Base-by-base conservation (phyloP, 2,329 filamentous ascomycete species). In the Tolypocladium ophioglossoides region DNA sequence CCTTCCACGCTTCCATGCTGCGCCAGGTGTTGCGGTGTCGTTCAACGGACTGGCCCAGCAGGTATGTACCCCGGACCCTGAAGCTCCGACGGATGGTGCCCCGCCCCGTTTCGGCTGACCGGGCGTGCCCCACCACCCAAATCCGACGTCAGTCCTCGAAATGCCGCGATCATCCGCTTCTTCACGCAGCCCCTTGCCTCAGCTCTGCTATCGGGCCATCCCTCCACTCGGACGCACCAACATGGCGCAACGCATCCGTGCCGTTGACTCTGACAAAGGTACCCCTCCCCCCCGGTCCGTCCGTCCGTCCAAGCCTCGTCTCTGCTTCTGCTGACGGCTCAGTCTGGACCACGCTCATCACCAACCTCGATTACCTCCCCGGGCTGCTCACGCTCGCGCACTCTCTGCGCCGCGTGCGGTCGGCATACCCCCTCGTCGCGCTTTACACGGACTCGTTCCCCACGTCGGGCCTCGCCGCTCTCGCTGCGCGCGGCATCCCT, bases 341-440 rank as follows among this genome's bases (percentile, higher is more conserved):
- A 57, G 89, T 94, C 67, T 96, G 89, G 89, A 89, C 88, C 32
- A 88, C 85, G 12, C 78, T 95, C 61, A 91, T 96, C 67, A 95
- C 90, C 56, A 95, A 94, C 72, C 83, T 82, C 50, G 78, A 79
- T 63, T 95, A 95, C 70, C 83, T 95, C 57, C 79, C 87, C 7
- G 91, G 91, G 49, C 84, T 95, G 51, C 77, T 95, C 53, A 90
- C 89, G 1, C 85, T 96, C 57, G 80, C 91, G 66, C 82, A 87
- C 71, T 89, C 87, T 47, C 82, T 95, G 61, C 84, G 83, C 63
- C 76, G 78, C 59, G 73, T 77, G 54, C 69, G 74, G 22, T 85
- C 86, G 16, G 79, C 79, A 52, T 95, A 94, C 68, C 89, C 89
- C 3, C 82, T 95, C 55, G 75, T 95, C 44, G 90, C 85, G 3